Evolutionary conservation across 345 rosid species (phyloP).

Genomic region (Atalantia buxifolia): DNA sequence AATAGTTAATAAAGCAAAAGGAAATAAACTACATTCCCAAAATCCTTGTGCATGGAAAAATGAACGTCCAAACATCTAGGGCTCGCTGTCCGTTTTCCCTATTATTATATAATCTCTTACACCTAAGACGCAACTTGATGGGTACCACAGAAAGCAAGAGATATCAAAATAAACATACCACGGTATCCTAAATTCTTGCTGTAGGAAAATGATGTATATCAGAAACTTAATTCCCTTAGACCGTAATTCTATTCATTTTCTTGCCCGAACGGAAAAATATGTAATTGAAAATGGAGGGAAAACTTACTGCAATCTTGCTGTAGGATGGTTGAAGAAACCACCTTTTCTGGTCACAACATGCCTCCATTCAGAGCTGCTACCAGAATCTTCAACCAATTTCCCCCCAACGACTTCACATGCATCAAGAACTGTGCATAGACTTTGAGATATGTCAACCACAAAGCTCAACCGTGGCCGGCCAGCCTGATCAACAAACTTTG

Average conservation of each 20-base stretch:
- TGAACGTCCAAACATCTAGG: background rate
- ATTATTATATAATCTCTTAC: background rate
- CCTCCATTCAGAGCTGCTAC: constrained; percentile 70
- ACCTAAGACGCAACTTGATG: background rate
- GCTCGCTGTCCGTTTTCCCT: background rate
- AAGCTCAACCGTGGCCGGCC: constrained; percentile 65
- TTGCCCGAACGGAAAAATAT: background rate
- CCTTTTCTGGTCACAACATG: constrained; percentile 34
- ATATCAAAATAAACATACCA: too few relatives aligned
- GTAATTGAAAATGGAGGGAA: background rate
- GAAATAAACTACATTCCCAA: background rate
- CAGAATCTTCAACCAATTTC: constrained; percentile 42
- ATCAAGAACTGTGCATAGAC: constrained; percentile 51
- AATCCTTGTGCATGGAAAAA: background rate
- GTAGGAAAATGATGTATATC: too few relatives aligned
- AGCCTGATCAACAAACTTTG: constrained; percentile 45
- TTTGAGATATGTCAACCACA: constrained; percentile 58
- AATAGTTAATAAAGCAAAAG: background rate
- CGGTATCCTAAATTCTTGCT: too few relatives aligned
- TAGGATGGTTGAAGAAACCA: constrained; percentile 41
- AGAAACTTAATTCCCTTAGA: too few relatives aligned
- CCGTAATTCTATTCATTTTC: background rate
- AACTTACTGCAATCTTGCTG: constrained; percentile 72
- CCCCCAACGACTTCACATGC: constrained; percentile 54
- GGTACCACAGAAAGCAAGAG: too few relatives aligned